A percentile compares a stretch with the other conserved stretches of the same genome.
Evolutionary conservation across 2,329 filamentous ascomycete species (phyloP).

Genomic region (Cytospora chrysosperma): DNA sequence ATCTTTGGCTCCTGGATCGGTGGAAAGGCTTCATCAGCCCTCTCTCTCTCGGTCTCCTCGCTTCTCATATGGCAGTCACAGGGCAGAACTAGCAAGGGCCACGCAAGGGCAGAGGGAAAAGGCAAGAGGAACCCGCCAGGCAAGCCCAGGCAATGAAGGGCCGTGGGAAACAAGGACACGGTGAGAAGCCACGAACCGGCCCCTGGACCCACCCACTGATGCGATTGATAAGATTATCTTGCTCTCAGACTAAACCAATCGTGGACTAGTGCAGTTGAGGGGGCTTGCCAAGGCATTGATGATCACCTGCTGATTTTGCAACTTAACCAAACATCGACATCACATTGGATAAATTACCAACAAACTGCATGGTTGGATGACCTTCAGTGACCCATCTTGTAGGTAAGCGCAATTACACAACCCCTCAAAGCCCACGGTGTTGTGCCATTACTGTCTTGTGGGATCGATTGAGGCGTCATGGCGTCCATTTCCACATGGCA

Average conservation of each 20-base stretch:
- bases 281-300: background rate
- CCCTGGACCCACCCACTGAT: conserved; percentile 15
- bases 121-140: background rate
- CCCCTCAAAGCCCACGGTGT: background rate
- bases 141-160: background rate
- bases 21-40: background rate
- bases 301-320: background rate
- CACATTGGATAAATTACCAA: conserved; percentile 11
- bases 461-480: background rate
- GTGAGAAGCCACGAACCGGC: background rate
- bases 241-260: conserved; percentile 8
- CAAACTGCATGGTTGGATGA: conserved; percentile 10
- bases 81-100: background rate
- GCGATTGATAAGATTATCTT: conserved; percentile 25
- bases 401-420: conserved; percentile 15
- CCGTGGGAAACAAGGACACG: background rate
- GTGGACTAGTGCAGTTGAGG: background rate
- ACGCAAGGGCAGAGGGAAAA: background rate
- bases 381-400: conserved; percentile 9
- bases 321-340: background rate
- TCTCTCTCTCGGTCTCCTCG: background rate
- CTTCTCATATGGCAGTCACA: background rate
- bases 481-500: background rate
- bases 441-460: background rate
- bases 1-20: conserved; percentile 22